Base-by-base conservation (phyloP, 163 green algal species). In the Scenedesmus sp. region DNA sequence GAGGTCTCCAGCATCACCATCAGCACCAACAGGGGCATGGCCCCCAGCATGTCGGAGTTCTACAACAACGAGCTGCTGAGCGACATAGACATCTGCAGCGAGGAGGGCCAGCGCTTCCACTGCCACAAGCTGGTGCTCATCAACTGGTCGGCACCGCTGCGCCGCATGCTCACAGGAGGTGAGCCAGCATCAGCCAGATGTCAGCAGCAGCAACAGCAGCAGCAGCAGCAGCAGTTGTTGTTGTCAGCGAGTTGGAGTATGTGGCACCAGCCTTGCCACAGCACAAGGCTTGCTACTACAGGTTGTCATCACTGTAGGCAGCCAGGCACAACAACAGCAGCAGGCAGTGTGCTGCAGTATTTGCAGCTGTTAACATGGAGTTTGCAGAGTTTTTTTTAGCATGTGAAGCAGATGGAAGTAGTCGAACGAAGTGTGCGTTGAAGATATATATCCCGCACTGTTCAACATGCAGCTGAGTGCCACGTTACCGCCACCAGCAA, bases 81-180 rank as follows among this genome's bases (percentile, higher is more conserved):
- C 9, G 87, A 91, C 87, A 86, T 91, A 15, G 62, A n/a, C 55
- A 85, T 91, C 23, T 91, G 87, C 87, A 74, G 55, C 3, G 70
- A 91, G 56, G 87, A 91, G 62, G 87, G 87, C 7, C 56, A 84
- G 55, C 10, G 3, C 23, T 86, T 91, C 23, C 55, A 74, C 16
- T 91, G 87, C 56, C 87, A 91, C 73, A 85, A 86, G 87, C 52
- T 91, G 55, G 56, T 91, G 4, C 73, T 91, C 55, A 74, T 91
- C 26, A 57, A 55, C 16, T 91, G 87, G 87, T 74, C 46, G 26
- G 52, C 66, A 60, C 87, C 87, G 2, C 73, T 91, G 6, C 46
- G 87, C 55, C 52, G 67, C 73, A 91, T 91, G 87, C 73, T 91
- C 12, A 74, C 73, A 46, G 87, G 87, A 59, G 87, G 87, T 91